Percentiles rank a stretch among this genome's conserved stretches.
Evolutionary conservation across 2,329 filamentous ascomycete species (phyloP).

Genomic region (Amauroascus niger): DNA sequence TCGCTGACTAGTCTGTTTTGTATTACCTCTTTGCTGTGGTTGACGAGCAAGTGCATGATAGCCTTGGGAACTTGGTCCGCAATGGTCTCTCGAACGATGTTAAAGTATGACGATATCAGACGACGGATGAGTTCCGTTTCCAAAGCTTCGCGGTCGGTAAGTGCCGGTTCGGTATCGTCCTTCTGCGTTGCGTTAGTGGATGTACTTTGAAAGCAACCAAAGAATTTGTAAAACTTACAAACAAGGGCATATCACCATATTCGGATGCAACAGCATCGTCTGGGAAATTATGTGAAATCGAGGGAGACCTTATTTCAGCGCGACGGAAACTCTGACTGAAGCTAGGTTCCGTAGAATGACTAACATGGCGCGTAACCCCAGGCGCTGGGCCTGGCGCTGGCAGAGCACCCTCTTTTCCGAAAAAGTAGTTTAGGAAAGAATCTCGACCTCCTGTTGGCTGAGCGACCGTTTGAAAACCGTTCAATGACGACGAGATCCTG

Average conservation of each 20-base stretch:
- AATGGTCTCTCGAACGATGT: conserved; percentile 97
- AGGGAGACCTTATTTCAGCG: conserved; percentile 41
- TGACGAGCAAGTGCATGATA: conserved; percentile 96
- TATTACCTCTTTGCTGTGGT: conserved; percentile 95
- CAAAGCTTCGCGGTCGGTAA: conserved; percentile 91
- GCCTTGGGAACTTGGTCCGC: conserved; percentile 98
- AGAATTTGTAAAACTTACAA: conserved; percentile 36
- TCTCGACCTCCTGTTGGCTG: conserved; percentile 61
- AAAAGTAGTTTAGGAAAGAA: conserved; percentile 97
- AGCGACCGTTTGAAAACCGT: conserved; percentile 49
- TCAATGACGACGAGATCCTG: conserved; percentile 58
- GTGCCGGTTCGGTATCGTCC: conserved; percentile 60
- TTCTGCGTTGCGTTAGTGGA: conserved; percentile 22
- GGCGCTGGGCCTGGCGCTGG: conserved; percentile 38
- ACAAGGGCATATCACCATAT: conserved; percentile 31
- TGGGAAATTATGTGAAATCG: conserved; percentile 41
- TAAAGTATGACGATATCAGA: conserved; percentile 96
- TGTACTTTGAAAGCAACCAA: conserved; percentile 10
- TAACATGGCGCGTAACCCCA: conserved; percentile 56
- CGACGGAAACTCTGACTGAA: conserved; percentile 74
- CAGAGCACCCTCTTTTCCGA: conserved; percentile 76
- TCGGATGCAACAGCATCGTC: conserved; percentile 35
- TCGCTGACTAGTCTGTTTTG: conserved; percentile 95
- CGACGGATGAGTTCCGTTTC: conserved; percentile 96
- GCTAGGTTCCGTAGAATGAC: conserved; percentile 67